These are phyloP conservation scores for Gentiana dahurica DNA, from an alignment of 257 asterid species.

Conservation along the genomic window DNA sequence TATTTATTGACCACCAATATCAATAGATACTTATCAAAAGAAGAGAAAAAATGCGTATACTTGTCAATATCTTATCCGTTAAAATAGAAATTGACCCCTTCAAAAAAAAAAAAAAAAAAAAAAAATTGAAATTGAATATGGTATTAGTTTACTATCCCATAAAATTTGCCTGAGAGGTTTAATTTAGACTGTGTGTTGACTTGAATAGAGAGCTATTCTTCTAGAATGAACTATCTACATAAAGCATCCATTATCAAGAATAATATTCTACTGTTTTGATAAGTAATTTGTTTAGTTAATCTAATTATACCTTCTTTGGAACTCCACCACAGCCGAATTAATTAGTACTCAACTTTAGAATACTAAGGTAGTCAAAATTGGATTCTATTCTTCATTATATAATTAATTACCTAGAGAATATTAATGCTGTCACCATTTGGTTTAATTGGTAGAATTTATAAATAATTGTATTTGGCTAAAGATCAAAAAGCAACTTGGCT, in stretches of 20 bases:
- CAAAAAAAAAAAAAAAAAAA: too few species aligned
- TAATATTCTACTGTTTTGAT: not conserved
- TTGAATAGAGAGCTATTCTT: not conserved
- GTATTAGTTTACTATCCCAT: too few species aligned
- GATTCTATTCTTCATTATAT: conserved; percentile 17
- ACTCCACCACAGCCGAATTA: conserved; percentile 1
- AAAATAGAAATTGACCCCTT: not conserved
- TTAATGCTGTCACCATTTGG: too few species aligned
- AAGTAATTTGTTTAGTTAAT: not conserved
- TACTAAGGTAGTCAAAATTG: conserved; percentile 16
- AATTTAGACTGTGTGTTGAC: conserved; percentile 11
- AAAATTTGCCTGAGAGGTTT: not conserved
- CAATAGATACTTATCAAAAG: too few species aligned
- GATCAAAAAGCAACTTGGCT: too few species aligned
- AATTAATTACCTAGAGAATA: too few species aligned
- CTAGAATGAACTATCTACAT: not conserved
- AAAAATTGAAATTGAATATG: not conserved
- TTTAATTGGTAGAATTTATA: too few species aligned
- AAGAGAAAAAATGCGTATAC: not conserved
- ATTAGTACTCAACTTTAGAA: not conserved
- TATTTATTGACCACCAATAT: too few species aligned
- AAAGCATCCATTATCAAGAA: too few species aligned
- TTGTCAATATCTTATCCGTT: not conserved
- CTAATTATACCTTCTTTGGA: conserved; percentile 1
- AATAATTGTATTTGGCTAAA: too few species aligned